Evolutionary conservation across 306 rosid genomes (phyloP).

Genomic region (Lablab purpureus): DNA sequence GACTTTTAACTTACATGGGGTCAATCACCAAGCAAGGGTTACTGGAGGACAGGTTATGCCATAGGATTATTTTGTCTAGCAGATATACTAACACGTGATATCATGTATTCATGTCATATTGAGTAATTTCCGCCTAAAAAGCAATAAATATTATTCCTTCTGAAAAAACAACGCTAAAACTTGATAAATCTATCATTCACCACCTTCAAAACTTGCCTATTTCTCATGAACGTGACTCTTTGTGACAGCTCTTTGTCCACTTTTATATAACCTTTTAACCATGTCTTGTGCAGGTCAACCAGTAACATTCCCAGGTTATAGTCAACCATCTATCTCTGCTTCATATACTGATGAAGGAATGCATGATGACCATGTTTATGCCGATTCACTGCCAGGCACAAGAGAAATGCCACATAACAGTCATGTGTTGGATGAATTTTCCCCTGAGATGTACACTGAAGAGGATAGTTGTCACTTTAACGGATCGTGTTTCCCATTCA

Average conservation of each 20-base stretch:
- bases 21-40: constrained; percentile 6
- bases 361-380: constrained; percentile 34
- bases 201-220: constrained; percentile 1
- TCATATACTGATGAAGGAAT: constrained; percentile 45
- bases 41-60: background rate
- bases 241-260: too few species aligned
- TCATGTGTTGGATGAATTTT: constrained; percentile 42
- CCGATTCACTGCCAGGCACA: constrained; percentile 16
- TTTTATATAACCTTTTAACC: constrained; percentile 9
- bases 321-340: constrained; percentile 36
- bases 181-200: constrained; percentile 11
- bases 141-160: background rate
- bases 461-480: constrained; percentile 35
- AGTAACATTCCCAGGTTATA: constrained; percentile 10
- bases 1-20: background rate
- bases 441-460: constrained; percentile 22
- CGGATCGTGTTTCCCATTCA: constrained; percentile 30
- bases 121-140: background rate
- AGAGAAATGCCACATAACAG: constrained; percentile 32
- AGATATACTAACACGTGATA: background rate
- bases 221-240: too few species aligned
- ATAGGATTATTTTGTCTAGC: background rate
- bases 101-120: too few species aligned
- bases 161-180: background rate
- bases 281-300: constrained; percentile 51